Evolutionary conservation across 441 rosid species (phyloP), one percentile per base, ranked within the genome.

Genomic region (Adansonia madagascariensis): DNA sequence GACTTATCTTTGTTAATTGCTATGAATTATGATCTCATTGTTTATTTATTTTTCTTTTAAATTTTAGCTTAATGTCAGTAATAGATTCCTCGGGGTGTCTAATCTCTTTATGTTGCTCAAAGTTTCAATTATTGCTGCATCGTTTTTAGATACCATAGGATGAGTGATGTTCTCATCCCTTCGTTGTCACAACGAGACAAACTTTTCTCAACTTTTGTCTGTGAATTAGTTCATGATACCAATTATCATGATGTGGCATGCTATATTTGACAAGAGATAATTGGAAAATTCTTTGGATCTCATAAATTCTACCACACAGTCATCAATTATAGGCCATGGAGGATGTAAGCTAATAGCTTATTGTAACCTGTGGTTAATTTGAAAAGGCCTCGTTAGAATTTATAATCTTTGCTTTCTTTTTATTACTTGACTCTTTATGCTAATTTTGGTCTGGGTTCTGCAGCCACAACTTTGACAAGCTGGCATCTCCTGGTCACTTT

Each of bases 401-500:
- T 57, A 52, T 47, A 1, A 27, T 57, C 24, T 52, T 57, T 59
- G 62, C 12, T 17, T 39, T 17, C 47, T 10, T 24, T 4, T 10
- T 20, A 27, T 22, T 44, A 39, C 73, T 53, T 49, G 53, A 20
- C 68, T 17, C 8, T 47, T 66, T 64, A 47, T 66, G 57, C 56
- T 76, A 64, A 76, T 22, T 77, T 43, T 20, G 41, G 24, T 62
- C 41, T 80, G 81, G 61, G 46, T 75, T 61, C 20, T 80, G 77
- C 91, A 96, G 99, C 99, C 68, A 96, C 99, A 69, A 96, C 99
- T 61, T 86, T 96, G 92, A 96, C 99, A 56, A 96, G 99, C 87
- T 96, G 98, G 99, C 99, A 96, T 88, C 99, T 96, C 70, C 81
- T 96, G 85, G 99, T 96, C 76, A 96, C 99, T 0, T 96, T 96